Evolutionary conservation across 2,329 filamentous ascomycete genomes (phyloP).

Genomic region (Neofusicoccum umdonicola): DNA sequence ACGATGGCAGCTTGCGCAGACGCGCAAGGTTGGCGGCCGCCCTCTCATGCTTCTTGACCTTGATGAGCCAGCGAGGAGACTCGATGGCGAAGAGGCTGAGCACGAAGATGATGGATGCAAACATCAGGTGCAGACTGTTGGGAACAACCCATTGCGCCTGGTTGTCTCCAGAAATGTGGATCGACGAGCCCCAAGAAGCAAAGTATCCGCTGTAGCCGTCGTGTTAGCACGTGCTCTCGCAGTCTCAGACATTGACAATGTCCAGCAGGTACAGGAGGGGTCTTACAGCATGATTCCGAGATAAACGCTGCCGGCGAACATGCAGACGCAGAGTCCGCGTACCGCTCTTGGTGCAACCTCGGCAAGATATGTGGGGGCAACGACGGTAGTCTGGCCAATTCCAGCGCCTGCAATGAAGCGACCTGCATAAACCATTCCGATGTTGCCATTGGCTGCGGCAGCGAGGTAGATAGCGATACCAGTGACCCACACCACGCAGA

Average conservation of each 20-base stretch:
- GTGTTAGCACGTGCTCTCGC: not conserved
- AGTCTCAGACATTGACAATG: not conserved
- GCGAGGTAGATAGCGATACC: constrained; percentile 44
- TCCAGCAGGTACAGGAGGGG: not conserved
- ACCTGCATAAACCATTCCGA: constrained; percentile 59
- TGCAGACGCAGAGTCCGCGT: constrained; percentile 70
- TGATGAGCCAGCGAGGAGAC: constrained; percentile 69
- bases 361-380: constrained; percentile 69
- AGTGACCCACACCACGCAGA: constrained; percentile 41
- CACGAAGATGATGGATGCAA: constrained; percentile 68
- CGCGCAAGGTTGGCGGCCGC: constrained; percentile 56
- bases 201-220: constrained; percentile 59
- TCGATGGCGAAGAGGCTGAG: constrained; percentile 69
- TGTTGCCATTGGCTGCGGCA: constrained; percentile 33
- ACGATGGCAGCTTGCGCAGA: constrained; percentile 58
- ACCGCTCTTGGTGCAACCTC: constrained; percentile 69
- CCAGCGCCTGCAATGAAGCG: constrained; percentile 66
- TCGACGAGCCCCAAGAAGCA: constrained; percentile 56
- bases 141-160: constrained; percentile 59
- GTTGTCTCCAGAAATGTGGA: constrained; percentile 50
- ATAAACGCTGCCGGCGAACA: constrained; percentile 71
- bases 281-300: constrained; percentile 65
- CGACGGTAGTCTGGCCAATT: constrained; percentile 65
- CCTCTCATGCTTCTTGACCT: constrained; percentile 59
- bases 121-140: constrained; percentile 74